phyloP scores from a whole-genome alignment of 1,284 basidiomycete species.

The Marasmius oreades region DNA sequence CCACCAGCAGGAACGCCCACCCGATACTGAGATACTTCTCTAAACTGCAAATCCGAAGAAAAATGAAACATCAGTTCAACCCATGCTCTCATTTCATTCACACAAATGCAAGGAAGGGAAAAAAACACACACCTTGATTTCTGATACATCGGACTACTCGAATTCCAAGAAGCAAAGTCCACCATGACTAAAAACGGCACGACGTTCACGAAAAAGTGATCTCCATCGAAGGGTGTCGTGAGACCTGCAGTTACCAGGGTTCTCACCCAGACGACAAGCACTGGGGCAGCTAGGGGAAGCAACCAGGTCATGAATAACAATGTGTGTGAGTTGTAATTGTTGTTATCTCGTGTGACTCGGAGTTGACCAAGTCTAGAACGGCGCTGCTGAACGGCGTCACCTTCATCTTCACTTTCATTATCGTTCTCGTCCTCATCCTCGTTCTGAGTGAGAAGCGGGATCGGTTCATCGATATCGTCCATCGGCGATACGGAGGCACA shows the following conservation, averaged over 20 bases:
- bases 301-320: slow-evolving; percentile 82
- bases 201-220: slow-evolving; percentile 70
- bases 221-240: slow-evolving; percentile 71
- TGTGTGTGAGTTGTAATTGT: slow-evolving; percentile 57
- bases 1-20: slow-evolving; percentile 49
- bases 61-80: slow-evolving; percentile 30
- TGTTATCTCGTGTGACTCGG: slow-evolving; percentile 15
- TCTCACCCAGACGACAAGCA: slow-evolving; percentile 87
- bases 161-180: slow-evolving; percentile 54
- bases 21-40: slow-evolving; percentile 32
- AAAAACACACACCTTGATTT: slow-evolving; percentile 32
- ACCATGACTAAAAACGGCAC: slow-evolving; percentile 65
- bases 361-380: background rate
- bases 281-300: slow-evolving; percentile 76
- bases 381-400: background rate
- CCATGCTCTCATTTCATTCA: too few relatives aligned
- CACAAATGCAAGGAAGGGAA: slow-evolving; percentile 1
- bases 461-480: slow-evolving; percentile 10
- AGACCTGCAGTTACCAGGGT: slow-evolving; percentile 75
- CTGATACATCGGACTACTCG: slow-evolving; percentile 29
- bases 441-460: slow-evolving; percentile 18
- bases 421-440: slow-evolving; percentile 2
- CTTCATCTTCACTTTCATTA: background rate
- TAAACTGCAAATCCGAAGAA: background rate
- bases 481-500: slow-evolving; percentile 38